Base-by-base conservation (phyloP, 2,329 filamentous ascomycete species). In the Scytalidium lignicola region DNA sequence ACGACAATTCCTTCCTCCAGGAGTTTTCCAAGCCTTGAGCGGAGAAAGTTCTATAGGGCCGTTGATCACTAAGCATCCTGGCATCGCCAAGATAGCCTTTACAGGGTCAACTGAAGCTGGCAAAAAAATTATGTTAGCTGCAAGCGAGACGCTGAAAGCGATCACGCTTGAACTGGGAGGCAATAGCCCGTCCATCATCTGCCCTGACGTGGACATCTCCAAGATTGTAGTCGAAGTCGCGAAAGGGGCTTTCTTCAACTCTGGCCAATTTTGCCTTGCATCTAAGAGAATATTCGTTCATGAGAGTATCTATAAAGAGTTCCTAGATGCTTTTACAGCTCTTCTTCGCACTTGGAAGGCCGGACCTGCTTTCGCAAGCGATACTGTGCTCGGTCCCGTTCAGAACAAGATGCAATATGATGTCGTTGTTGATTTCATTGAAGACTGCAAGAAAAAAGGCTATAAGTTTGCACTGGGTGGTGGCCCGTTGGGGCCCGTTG, bases 401-500 rank as follows among this genome's bases (percentile, higher is more conserved):
- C 79, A 82, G 50, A 86, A 86, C 65, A 66, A 72, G 55, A 75
- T 79, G 73, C 83, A 86, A 63, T 86, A 73, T 59, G 77, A 83
- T 43, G 74, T 73, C 20, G 76, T 80, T 26, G 76, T 74, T 56
- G 62, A 67, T 13, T 73, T 82, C 51, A 71, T 84, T 43, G 69
- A 70, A 7, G 75, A 81, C 42, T 77, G 75, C 51, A 71, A 74
- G 58, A 68, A 70, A 55, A 74, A 76, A 26, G 74, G 76, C 47
- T 71, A 76, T 55, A 72, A 74, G 15, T 68, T 79, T 22, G 73
- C 73, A 2, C 57, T 71, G 3, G 78, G 75, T 3, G 78, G 76
- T 41, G 62, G 68, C 26, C n/a, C n/a, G n/a, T n/a, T n/a, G n/a
- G n/a, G n/a, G n/a, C n/a, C n/a, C n/a, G n/a, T n/a, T n/a, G n/a